Conservation (phyloP, 2,329 filamentous ascomycete species). For the Alternaria metachromatica region DNA sequence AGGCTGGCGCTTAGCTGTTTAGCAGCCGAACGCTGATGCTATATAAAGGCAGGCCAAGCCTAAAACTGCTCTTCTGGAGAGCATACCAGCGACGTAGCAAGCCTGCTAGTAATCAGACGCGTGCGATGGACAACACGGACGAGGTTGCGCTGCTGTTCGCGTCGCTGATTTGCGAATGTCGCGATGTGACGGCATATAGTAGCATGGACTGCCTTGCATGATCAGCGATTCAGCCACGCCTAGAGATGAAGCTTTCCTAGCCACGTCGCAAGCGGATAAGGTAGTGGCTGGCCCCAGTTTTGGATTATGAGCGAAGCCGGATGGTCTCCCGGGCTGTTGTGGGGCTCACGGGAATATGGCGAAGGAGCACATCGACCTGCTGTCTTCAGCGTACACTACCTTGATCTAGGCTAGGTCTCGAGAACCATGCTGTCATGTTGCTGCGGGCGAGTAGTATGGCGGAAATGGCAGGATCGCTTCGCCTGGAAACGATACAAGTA, state of each 20-base stretch:
- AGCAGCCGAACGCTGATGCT: conserved; percentile 30
- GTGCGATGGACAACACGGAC: background rate
- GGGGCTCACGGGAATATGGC: conserved; percentile 17
- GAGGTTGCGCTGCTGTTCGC: background rate
- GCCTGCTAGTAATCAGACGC: conserved; percentile 1
- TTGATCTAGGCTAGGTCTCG: background rate
- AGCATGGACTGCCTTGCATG: background rate
- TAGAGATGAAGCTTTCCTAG: conserved; percentile 14
- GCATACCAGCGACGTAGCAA: conserved; percentile 9
- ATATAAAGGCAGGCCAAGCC: conserved; percentile 38
- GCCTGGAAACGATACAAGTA: background rate
- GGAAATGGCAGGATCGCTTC: conserved; percentile 8
- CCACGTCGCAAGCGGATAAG: conserved; percentile 12
- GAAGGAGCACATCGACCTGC: conserved; percentile 5
- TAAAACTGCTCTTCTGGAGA: conserved; percentile 12
- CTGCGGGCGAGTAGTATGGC: conserved; percentile 6
- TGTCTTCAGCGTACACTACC: conserved; percentile 5
- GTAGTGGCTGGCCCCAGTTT: conserved; percentile 14
- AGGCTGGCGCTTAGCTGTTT: conserved; percentile 39
- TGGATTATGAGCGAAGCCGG: conserved; percentile 10
- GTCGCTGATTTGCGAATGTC: background rate
- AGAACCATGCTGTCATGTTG: background rate
- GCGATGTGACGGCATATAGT: background rate
- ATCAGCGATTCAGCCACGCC: conserved; percentile 22
- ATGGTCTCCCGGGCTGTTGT: conserved; percentile 17